Percentiles rank a stretch among this genome's conserved stretches.
Conservation (phyloP, 345 rosid genomes). For the Citrus unshiu region DNA sequence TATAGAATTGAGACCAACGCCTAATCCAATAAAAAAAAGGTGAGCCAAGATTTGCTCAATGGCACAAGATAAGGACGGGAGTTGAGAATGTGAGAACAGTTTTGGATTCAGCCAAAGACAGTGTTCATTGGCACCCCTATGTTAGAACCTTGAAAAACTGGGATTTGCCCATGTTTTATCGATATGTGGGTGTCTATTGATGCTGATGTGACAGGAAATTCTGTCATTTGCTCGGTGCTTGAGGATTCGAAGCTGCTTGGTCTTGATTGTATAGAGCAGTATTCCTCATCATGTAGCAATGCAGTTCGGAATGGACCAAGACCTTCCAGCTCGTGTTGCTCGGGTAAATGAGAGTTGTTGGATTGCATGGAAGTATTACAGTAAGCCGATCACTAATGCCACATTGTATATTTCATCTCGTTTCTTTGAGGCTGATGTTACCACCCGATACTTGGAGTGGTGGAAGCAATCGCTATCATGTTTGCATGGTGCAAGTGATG, state of each 20-base stretch:
- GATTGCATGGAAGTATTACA: background rate
- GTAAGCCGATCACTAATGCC: background rate
- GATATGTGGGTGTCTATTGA: background rate
- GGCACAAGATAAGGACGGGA: conserved; percentile 18
- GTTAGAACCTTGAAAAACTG: background rate
- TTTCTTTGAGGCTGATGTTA: conserved; percentile 18
- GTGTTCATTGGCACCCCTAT: conserved; percentile 31
- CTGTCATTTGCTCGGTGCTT: background rate
- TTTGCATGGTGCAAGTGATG: background rate
- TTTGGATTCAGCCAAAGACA: conserved; percentile 23
- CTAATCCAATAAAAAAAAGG: conserved; percentile 17
- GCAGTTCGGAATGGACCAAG: conserved; percentile 12
- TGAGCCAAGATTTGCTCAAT: conserved; percentile 30
- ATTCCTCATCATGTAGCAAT: conserved; percentile 5
- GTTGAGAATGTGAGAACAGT: conserved; percentile 10
- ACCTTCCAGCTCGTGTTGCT: conserved; percentile 5
- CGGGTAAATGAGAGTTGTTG: background rate
- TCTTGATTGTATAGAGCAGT: background rate
- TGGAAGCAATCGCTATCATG: conserved; percentile 9
- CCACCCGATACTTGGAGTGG: conserved; percentile 21
- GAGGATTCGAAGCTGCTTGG: conserved; percentile 2
- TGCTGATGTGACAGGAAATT: background rate
- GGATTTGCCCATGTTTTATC: background rate
- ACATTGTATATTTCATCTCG: conserved; percentile 14
- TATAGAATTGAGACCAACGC: conserved; percentile 19